Conservation (phyloP, 805 yeast species). For the Candida silvicultrix region DNA sequence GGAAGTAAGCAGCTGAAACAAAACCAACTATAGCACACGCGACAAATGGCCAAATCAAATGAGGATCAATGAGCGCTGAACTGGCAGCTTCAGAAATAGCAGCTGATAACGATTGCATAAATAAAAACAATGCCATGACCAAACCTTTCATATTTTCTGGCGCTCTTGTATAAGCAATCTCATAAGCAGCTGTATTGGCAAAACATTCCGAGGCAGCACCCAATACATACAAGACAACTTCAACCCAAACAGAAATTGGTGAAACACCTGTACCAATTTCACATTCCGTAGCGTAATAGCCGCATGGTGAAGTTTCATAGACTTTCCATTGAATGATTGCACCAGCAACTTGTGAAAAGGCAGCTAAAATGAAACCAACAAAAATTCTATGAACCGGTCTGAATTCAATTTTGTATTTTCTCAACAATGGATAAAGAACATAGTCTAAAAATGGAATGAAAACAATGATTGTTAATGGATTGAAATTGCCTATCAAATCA, state of each 20-base stretch:
- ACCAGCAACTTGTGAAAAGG: constrained; percentile 19
- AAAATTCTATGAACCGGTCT: constrained; percentile 65
- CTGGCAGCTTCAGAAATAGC: constrained; percentile 69
- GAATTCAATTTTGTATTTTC: constrained; percentile 41
- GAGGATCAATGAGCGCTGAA: constrained; percentile 61
- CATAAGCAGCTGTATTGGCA: constrained; percentile 73
- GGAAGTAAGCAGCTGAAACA: constrained; percentile 53
- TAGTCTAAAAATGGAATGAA: constrained; percentile 65
- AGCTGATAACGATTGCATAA: constrained; percentile 67
- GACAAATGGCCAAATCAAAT: constrained; percentile 57
- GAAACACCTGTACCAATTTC: constrained; percentile 14
- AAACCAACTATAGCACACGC: constrained; percentile 54
- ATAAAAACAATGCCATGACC: constrained; percentile 44
- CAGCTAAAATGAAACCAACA: constrained; percentile 58
- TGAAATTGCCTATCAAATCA: constrained; percentile 67
- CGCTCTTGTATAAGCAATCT: constrained; percentile 76
- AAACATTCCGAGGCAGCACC: constrained; percentile 69
- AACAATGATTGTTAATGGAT: constrained; percentile 64
- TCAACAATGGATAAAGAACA: constrained; percentile 43
- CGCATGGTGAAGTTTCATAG: constrained; percentile 66
- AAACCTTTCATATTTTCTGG: constrained; percentile 43
- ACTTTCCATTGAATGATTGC: constrained; percentile 66
- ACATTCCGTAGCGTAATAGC: constrained; percentile 48
- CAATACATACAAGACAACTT: constrained; percentile 56
- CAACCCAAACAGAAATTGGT: constrained; percentile 57